These are phyloP conservation scores for Saururus chinensis DNA, from an alignment of 164 flowering plant species.

Conservation along the genomic window DNA sequence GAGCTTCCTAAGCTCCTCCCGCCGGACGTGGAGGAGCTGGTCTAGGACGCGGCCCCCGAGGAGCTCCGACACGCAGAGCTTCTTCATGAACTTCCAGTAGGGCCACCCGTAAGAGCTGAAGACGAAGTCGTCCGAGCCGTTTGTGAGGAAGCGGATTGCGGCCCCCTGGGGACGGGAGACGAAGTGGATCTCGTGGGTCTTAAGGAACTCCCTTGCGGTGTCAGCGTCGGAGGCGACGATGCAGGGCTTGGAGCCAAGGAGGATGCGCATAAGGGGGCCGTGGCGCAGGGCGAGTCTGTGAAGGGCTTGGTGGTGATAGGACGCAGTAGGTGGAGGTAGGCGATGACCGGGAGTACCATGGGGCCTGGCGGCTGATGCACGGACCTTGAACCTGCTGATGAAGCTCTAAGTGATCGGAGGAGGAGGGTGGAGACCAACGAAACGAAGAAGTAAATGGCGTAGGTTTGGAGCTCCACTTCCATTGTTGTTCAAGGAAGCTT, in stretches of 20 bases:
- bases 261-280: too few species aligned
- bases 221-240: too few species aligned
- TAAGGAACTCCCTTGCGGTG: slow-evolving; percentile 46
- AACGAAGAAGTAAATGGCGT: too few species aligned
- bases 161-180: slow-evolving; percentile 18
- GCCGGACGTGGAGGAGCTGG: slow-evolving; percentile 19
- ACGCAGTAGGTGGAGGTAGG: slow-evolving; percentile 50
- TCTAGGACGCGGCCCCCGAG: slow-evolving; percentile 25
- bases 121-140: slow-evolving; percentile 27
- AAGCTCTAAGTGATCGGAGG: slow-evolving; percentile 8
- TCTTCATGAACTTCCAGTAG: slow-evolving; percentile 55
- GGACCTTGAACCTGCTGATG: slow-evolving; percentile 4
- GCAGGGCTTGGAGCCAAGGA: too few species aligned
- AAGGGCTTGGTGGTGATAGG: slow-evolving; percentile 40
- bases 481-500: too few species aligned
- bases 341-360: slow-evolving; percentile 33
- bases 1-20: slow-evolving; percentile 18
- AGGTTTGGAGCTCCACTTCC: too few species aligned
- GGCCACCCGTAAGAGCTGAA: slow-evolving; percentile 51
- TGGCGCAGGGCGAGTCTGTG: slow-evolving; percentile 26
- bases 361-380: slow-evolving; percentile 38
- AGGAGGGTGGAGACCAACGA: too few species aligned
- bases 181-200: slow-evolving; percentile 35
- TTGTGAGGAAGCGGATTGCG: slow-evolving; percentile 25
- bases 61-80: slow-evolving; percentile 37